These are phyloP conservation scores for Dichotomopilus funicola DNA, from an alignment of 2,329 filamentous ascomycete genomes.

Conservation along the genomic window DNA sequence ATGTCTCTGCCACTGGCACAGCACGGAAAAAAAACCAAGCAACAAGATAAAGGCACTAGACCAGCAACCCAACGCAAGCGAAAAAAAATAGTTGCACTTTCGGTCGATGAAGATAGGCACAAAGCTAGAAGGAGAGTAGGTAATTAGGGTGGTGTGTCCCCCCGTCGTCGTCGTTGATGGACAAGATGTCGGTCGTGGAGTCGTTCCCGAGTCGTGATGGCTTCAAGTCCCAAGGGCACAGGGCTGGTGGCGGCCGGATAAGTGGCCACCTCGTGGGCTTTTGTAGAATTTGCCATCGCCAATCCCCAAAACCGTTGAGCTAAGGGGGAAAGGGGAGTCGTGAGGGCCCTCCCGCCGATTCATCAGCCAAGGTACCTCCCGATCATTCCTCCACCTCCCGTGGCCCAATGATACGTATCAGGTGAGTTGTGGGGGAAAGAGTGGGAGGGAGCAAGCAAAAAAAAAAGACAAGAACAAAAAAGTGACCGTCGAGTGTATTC, in stretches of 20 bases:
- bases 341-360: conserved; percentile 14
- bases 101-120: not conserved
- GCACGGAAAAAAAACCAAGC: conserved; percentile 3
- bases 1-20: conserved; percentile 2
- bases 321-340: conserved; percentile 2
- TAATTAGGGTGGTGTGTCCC: not conserved
- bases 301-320: conserved; percentile 11
- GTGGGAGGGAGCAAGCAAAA: no score
- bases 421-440: conserved; percentile 1
- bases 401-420: conserved; percentile 19
- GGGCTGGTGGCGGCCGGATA: conserved; percentile 8
- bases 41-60: conserved; percentile 8
- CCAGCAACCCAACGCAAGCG: conserved; percentile 17
- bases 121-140: conserved; percentile 24
- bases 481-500: conserved; percentile 2
- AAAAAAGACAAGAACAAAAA: no score
- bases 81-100: no score
- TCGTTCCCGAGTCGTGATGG: conserved; percentile 16
- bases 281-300: conserved; percentile 25
- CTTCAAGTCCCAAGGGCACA: conserved; percentile 3
- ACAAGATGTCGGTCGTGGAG: no score
- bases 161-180: no score
- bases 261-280: conserved; percentile 19
- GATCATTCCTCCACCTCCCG: no score
- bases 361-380: not conserved